These are phyloP conservation scores for Microthlaspi erraticum DNA, from an alignment of 345 rosid species.

Conservation along the genomic window DNA sequence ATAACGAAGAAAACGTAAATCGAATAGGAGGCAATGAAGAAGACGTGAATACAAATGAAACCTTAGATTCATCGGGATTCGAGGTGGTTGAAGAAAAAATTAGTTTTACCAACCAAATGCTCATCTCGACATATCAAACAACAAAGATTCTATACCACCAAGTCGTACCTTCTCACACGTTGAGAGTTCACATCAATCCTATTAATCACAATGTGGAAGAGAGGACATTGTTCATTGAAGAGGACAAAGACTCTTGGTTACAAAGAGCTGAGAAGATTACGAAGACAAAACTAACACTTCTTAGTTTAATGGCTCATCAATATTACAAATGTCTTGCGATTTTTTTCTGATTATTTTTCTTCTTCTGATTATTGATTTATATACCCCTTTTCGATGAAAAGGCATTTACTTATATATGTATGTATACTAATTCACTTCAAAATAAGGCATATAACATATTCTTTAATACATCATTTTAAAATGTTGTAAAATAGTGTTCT, in stretches of 20 bases:
- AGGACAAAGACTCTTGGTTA: constrained; percentile 41
- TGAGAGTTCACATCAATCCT: constrained; percentile 72
- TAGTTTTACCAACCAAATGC: constrained; percentile 72
- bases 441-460: too few relatives aligned
- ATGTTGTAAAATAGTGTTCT: too few relatives aligned
- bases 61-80: constrained; percentile 60
- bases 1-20: constrained; percentile 47
- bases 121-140: constrained; percentile 71
- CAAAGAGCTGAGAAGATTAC: constrained; percentile 39
- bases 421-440: constrained; percentile 2
- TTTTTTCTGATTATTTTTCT: constrained; percentile 13
- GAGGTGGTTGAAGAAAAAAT: constrained; percentile 71
- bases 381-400: constrained; percentile 17
- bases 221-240: constrained; percentile 38
- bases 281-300: constrained; percentile 34
- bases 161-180: constrained; percentile 73
- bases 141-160: constrained; percentile 84
- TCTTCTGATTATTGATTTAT: constrained; percentile 19
- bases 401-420: not conserved
- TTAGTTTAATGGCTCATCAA: constrained; percentile 36
- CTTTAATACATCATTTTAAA: too few relatives aligned
- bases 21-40: constrained; percentile 47
- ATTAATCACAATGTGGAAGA: constrained; percentile 36
- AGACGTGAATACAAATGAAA: constrained; percentile 41
- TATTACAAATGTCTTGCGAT: constrained; percentile 38